phyloP scores from a whole-genome alignment of 108 stramenopile species.

The Epipyxis sp. region DNA sequence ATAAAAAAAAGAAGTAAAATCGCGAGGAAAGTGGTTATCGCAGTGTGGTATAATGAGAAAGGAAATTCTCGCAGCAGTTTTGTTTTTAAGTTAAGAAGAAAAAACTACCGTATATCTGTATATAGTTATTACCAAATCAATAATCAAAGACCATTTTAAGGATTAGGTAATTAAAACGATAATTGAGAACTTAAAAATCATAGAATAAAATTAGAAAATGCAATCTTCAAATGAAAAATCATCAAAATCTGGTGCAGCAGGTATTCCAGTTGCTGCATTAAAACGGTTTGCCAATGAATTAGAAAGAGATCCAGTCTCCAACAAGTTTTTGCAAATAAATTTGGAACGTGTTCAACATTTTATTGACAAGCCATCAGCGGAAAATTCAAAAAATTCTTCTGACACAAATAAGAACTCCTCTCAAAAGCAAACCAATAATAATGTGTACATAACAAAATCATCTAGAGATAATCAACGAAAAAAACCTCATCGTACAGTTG shows the following conservation, averaged over 20 bases:
- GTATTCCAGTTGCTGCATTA: conserved; percentile 2
- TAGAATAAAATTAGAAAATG: too few relatives aligned
- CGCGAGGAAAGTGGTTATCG: too few relatives aligned
- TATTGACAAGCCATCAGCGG: background rate
- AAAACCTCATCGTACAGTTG: background rate
- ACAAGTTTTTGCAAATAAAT: background rate
- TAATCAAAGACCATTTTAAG: too few relatives aligned
- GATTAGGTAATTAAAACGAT: too few relatives aligned
- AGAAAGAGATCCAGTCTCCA: background rate
- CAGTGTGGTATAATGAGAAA: too few relatives aligned
- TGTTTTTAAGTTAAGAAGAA: too few relatives aligned
- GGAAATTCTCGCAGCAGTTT: too few relatives aligned
- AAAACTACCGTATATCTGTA: too few relatives aligned
- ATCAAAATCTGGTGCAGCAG: background rate
- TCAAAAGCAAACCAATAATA: background rate
- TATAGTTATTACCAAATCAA: too few relatives aligned
- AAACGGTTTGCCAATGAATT: background rate
- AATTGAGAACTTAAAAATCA: too few relatives aligned
- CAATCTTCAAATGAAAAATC: too few relatives aligned
- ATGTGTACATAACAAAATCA: background rate
- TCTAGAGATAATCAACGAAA: background rate
- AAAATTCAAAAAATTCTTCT: background rate
- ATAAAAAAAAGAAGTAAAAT: too few relatives aligned
- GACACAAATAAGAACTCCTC: background rate
- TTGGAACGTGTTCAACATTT: background rate